Conservation (phyloP, 2,329 filamentous ascomycete genomes). For the Aschersonia sp. region DNA sequence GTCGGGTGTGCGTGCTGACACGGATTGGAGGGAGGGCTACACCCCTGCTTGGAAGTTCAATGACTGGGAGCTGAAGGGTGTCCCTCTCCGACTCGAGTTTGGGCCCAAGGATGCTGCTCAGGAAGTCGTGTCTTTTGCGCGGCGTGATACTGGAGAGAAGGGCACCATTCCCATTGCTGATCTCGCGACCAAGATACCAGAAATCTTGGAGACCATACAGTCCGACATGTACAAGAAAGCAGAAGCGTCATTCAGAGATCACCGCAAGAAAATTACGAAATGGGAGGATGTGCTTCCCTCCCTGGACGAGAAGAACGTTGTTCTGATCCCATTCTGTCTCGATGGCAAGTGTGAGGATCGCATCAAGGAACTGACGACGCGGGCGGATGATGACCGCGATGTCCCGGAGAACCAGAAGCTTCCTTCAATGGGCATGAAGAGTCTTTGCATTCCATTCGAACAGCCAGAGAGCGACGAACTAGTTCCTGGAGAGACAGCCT, state of each 20-base stretch:
- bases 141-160: constrained; percentile 80
- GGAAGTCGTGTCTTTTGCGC: constrained; percentile 69
- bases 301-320: constrained; percentile 83
- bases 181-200: constrained; percentile 58
- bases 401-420: constrained; percentile 37
- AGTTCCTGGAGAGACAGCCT: constrained; percentile 72
- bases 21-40: constrained; percentile 82
- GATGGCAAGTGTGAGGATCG: constrained; percentile 75
- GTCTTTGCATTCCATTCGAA: constrained; percentile 60
- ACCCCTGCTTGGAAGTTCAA: constrained; percentile 97
- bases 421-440: constrained; percentile 54
- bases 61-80: constrained; percentile 94
- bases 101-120: constrained; percentile 88
- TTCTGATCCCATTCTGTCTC: constrained; percentile 82
- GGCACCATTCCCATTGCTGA: constrained; percentile 63
- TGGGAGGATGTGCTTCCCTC: constrained; percentile 89
- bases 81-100: constrained; percentile 87
- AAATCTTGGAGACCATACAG: constrained; percentile 82
- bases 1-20: constrained; percentile 62
- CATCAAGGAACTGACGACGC: constrained; percentile 84
- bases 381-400: constrained; percentile 47
- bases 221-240: constrained; percentile 66
- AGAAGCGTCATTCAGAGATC: constrained; percentile 61
- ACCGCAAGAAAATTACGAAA: constrained; percentile 67
- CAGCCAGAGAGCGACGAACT: constrained; percentile 59